Evolutionary conservation across 495 filamentous ascomycete genomes (phyloP).

Genomic region (Tuber magnatum): DNA sequence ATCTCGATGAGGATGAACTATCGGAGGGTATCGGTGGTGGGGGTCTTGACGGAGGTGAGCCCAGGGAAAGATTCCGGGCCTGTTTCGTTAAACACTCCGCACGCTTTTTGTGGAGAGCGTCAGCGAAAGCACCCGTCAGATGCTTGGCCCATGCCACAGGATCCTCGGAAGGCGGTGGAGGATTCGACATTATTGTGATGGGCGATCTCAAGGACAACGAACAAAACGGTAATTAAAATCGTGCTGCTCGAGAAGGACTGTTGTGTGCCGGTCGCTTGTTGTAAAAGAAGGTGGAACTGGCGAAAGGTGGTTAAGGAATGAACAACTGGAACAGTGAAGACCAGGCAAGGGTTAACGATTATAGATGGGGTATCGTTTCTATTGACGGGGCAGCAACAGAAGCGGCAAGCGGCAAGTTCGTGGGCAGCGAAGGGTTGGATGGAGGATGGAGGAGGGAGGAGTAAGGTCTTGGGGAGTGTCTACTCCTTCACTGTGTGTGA

Average conservation of each 20-base stretch:
- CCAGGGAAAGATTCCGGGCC: conserved; percentile 36
- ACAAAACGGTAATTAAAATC: conserved; percentile 2
- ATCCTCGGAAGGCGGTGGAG: conserved; percentile 27
- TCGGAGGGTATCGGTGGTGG: conserved; percentile 23
- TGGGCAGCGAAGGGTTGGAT: conserved; percentile 6
- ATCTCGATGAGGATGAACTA: conserved; percentile 11
- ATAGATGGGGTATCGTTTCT: conserved; percentile 12
- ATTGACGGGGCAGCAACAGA: conserved; percentile 12
- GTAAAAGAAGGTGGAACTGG: neutral
- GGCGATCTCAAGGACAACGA: neutral
- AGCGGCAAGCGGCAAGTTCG: neutral
- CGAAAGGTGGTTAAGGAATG: neutral
- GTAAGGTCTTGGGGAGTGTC: conserved; percentile 2
- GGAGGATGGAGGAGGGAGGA: conserved; percentile 1
- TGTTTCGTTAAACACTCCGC: conserved; percentile 32
- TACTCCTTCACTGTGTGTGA: conserved; percentile 3
- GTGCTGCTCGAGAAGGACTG: conserved; percentile 5
- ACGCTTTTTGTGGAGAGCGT: conserved; percentile 38
- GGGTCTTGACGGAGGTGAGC: conserved; percentile 17
- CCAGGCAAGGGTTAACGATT: conserved; percentile 9
- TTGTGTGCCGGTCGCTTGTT: neutral
- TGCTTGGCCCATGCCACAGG: conserved; percentile 36
- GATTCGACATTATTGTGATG: conserved; percentile 24
- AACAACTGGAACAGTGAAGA: conserved; percentile 1
- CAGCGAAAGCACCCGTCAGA: conserved; percentile 31